A percentile compares a stretch with the other conserved stretches of the same genome.
Evolutionary conservation across 2,329 filamentous ascomycete genomes (phyloP).

Genomic region (Calycina herbarum): DNA sequence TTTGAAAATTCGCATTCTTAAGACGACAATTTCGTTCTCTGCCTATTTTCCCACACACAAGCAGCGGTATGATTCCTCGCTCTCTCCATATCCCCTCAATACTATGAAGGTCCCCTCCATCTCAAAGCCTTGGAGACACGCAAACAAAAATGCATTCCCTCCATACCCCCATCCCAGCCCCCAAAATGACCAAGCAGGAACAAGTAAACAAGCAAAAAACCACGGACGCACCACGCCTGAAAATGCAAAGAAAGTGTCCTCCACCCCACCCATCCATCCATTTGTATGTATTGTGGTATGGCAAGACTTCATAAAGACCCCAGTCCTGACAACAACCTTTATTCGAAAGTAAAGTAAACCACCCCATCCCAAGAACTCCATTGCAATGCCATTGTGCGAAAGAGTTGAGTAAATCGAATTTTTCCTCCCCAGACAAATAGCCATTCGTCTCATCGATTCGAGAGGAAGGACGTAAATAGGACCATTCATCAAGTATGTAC

Average conservation of each 20-base stretch:
- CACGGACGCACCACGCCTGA: neutral
- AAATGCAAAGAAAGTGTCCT: neutral
- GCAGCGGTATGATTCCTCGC: neutral
- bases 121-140: neutral
- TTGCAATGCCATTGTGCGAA: slow-evolving; percentile 6
- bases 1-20: neutral
- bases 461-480: neutral
- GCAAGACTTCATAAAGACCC: too few species aligned
- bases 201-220: neutral
- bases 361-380: slow-evolving; percentile 2
- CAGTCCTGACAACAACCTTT: too few species aligned
- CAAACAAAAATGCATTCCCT: neutral
- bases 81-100: neutral
- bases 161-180: neutral
- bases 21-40: neutral
- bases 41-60: too few species aligned
- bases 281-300: neutral
- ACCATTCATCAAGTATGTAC: neutral
- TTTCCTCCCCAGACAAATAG: neutral
- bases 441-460: neutral
- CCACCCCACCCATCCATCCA: neutral
- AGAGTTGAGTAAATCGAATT: slow-evolving; percentile 5
- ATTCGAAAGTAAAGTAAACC: neutral
- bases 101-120: neutral
- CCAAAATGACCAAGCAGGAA: neutral